Evolutionary conservation across 345 rosid species (phyloP).

Genomic region (Syzygium jambos): DNA sequence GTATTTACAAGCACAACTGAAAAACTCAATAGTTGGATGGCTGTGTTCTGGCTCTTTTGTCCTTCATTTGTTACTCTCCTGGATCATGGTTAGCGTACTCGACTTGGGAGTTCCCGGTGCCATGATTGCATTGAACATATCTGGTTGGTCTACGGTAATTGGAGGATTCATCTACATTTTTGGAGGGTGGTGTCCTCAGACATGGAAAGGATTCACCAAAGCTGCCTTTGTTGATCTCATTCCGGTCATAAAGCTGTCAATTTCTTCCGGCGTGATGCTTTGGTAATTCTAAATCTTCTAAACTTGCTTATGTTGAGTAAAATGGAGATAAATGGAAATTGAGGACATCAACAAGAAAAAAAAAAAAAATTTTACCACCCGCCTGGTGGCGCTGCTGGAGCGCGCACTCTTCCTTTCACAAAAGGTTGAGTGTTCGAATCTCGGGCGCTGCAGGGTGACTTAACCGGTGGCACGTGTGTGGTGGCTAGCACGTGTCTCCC

Average conservation of each 20-base stretch:
- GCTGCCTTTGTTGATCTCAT: background rate
- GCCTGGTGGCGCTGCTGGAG: no score
- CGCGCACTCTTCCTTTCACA: no score
- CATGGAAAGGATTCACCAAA: constrained; percentile 2
- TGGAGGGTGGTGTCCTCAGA: background rate
- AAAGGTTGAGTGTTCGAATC: no score
- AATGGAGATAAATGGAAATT: background rate
- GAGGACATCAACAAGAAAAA: background rate
- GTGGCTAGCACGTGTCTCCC: no score
- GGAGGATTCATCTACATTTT: background rate
- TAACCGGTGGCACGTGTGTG: no score
- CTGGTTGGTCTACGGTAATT: background rate
- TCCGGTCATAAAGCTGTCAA: constrained; percentile 1
- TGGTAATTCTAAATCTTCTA: background rate
- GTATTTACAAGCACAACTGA: constrained; percentile 23
- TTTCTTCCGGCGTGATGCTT: constrained; percentile 3
- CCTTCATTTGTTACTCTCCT: background rate
- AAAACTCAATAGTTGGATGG: background rate
- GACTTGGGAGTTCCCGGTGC: background rate
- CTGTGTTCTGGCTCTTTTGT: background rate
- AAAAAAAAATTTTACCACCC: no score
- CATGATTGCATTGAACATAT: background rate
- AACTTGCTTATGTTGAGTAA: background rate
- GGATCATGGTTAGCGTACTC: background rate
- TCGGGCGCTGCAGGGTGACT: no score